A percentile compares a stretch with the other conserved stretches of the same genome.
These are phyloP conservation scores for Microsporum canis DNA, from an alignment of 2,329 filamentous ascomycete genomes.

Conservation along the genomic window DNA sequence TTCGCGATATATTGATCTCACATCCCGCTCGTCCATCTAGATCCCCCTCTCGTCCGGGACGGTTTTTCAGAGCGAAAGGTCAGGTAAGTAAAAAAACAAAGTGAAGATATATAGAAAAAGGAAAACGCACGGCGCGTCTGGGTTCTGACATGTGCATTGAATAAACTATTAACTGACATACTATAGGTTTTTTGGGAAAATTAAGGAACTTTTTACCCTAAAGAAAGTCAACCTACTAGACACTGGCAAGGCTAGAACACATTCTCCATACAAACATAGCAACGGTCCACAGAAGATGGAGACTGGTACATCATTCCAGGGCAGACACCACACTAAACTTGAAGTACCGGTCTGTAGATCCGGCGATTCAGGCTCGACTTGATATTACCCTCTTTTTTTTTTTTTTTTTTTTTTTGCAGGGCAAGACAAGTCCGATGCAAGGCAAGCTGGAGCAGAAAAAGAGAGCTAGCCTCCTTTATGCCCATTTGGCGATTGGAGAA, in stretches of 20 bases:
- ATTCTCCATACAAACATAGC: not conserved
- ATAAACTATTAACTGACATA: not conserved
- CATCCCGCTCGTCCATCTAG: not conserved
- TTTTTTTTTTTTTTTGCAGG: not conserved
- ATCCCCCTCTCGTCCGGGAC: not conserved
- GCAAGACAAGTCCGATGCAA: not conserved
- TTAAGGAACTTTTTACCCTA: not conserved
- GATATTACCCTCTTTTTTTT: not conserved
- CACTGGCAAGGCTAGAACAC: not conserved
- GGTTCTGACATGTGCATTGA: not conserved
- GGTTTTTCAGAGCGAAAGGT: not conserved
- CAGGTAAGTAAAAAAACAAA: not conserved
- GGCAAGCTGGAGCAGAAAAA: not conserved
- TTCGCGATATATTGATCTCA: not conserved
- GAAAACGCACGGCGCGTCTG: not conserved
- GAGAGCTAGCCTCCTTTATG: not conserved
- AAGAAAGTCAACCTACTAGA: not conserved
- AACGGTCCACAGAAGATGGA: not conserved
- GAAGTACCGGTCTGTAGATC: not conserved
- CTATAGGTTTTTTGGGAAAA: not conserved
- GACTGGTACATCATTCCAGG: not conserved
- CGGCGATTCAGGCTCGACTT: not conserved
- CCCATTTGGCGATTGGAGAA: not conserved
- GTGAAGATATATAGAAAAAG: not conserved
- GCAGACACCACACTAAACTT: not conserved